Base-by-base conservation (phyloP, 805 yeast species). In the Starmera caribaea region DNA sequence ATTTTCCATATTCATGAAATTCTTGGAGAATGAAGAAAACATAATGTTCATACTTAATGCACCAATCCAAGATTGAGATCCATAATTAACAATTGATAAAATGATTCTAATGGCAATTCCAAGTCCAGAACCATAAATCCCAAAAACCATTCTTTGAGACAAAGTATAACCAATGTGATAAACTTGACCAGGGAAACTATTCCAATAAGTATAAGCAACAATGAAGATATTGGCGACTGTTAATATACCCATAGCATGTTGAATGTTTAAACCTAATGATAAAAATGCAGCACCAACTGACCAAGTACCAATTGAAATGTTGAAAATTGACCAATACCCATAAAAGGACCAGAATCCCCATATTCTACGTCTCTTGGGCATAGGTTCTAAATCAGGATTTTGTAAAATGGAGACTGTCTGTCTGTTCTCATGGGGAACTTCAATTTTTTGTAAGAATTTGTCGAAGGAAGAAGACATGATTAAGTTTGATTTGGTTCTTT, bases 61-160 rank as follows among this genome's bases (percentile, higher is more conserved):
- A 33, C 73, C 74, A 5, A 66, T 53, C 61, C 66, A 67, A 1
- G 68, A 58, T 45, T 66, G 69, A 14, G 65, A 58, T 5, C 67
- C 72, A 44, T 57, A 66, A 54, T 63, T 66, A 16, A 69, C 66
- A 31, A 67, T 55, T 8, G 67, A 59, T 37, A 69, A 49, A 26
- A 66, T 46, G 12, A 64, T 61, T 48, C 74, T 54, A 28, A 66
- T 60, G 15, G 58, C 33, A 24, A 69, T 61, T 14, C 69, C 71
- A 12, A 68, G 35, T 9, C 50, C 52, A 2, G 68, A 61, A 6
- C 73, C 73, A 41, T 59, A 53, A 3, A 65, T 53, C 26, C 74
- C 74, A 50, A 63, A 63, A 10, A 61, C 51, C 42, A 61, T 46
- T 38, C 69, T 46, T 36, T 61, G 67, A 27, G 57, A 55, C 5